phyloP scores from a whole-genome alignment of 169 alveolate species.

The Eimeria praecox region DNA sequence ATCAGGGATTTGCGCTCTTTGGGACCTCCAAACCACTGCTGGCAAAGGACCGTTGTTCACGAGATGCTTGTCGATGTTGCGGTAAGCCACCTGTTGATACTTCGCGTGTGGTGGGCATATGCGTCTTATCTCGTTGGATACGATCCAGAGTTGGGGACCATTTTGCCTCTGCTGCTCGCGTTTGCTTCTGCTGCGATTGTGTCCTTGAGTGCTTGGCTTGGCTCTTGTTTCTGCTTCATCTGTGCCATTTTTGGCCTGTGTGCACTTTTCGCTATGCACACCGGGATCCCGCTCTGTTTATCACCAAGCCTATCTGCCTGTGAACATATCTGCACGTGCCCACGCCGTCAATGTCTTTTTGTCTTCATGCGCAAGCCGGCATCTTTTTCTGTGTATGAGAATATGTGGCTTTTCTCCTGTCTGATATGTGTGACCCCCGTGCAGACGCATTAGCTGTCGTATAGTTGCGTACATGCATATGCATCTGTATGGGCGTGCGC shows the following conservation, averaged over 20 bases:
- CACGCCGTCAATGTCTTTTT: background rate
- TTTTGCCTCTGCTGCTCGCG: background rate
- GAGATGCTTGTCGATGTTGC: conserved; percentile 48
- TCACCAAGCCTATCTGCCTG: background rate
- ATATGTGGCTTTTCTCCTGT: background rate
- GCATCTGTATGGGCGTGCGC: background rate
- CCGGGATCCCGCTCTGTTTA: background rate
- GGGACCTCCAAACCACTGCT: conserved; percentile 77
- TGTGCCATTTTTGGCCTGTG: background rate
- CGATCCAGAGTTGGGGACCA: background rate
- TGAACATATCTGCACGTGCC: background rate
- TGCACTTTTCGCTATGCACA: background rate
- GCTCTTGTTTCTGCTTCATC: background rate
- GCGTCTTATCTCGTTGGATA: background rate
- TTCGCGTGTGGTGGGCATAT: background rate
- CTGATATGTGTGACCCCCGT: background rate
- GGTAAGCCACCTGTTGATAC: background rate
- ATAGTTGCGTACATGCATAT: background rate
- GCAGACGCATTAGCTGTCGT: background rate
- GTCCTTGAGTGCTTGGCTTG: background rate
- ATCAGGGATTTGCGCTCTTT: conserved; percentile 77
- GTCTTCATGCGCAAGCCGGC: background rate
- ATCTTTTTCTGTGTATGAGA: background rate
- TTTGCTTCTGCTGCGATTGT: background rate
- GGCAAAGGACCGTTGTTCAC: conserved; percentile 53